Evolutionary conservation across 2,329 filamentous ascomycete genomes (phyloP).

Genomic region (Thelonectria olida): DNA sequence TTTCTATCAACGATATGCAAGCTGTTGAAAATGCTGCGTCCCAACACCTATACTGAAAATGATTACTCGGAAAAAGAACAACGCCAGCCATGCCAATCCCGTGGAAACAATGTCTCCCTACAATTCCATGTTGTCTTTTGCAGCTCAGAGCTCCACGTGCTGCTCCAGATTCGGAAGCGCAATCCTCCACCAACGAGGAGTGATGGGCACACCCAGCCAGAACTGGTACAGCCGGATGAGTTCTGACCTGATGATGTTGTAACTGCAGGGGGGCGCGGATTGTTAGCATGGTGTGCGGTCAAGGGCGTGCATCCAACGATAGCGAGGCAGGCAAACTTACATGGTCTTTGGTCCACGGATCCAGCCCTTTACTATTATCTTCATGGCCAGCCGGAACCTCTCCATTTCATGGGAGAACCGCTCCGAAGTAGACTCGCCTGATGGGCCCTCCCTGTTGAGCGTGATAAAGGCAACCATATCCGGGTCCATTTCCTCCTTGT

Average conservation of each 20-base stretch:
- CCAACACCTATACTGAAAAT: background rate
- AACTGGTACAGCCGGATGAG: conserved; percentile 56
- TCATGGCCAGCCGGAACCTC: conserved; percentile 69
- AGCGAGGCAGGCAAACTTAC: conserved; percentile 63
- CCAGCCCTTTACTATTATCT: conserved; percentile 78
- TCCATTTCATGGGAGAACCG: conserved; percentile 70
- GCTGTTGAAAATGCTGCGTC: too few relatives aligned
- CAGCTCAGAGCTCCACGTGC: conserved; percentile 53
- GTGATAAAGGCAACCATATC: conserved; percentile 48
- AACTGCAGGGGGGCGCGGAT: conserved; percentile 43
- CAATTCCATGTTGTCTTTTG: conserved; percentile 37
- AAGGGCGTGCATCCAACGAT: background rate
- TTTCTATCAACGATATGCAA: too few relatives aligned
- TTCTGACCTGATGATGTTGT: conserved; percentile 56
- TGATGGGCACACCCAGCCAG: conserved; percentile 63
- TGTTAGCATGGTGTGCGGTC: background rate
- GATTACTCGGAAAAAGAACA: background rate
- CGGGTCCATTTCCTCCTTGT: conserved; percentile 51
- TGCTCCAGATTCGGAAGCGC: conserved; percentile 52
- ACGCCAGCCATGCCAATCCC: too few relatives aligned
- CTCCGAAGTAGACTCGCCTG: conserved; percentile 56
- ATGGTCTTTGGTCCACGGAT: conserved; percentile 70
- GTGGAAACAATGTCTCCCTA: too few relatives aligned
- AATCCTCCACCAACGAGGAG: conserved; percentile 58
- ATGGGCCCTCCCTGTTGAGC: conserved; percentile 44